These are phyloP conservation scores for Bisporella sp. DNA, from an alignment of 2,329 filamentous ascomycete species.

Conservation along the genomic window DNA sequence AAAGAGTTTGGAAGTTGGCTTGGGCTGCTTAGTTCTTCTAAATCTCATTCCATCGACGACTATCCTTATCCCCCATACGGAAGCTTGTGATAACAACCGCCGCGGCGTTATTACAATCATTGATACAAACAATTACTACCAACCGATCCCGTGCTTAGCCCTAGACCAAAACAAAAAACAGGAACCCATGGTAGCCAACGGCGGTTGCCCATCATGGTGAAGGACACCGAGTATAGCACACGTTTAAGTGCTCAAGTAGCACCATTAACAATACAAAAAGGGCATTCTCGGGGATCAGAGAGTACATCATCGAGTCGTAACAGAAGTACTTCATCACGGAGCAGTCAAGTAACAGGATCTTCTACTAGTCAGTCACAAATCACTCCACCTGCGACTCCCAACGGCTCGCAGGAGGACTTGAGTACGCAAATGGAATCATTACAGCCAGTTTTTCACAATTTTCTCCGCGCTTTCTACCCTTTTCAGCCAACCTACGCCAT, in stretches of 20 bases:
- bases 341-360: constrained; percentile 18
- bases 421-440: constrained; percentile 33
- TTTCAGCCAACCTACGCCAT: constrained; percentile 76
- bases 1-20: neutral
- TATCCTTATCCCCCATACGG: neutral
- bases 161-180: neutral
- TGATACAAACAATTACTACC: neutral
- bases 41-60: neutral
- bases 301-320: constrained; percentile 31
- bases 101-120: neutral
- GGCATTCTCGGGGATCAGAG: constrained; percentile 20
- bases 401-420: constrained; percentile 53
- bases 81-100: neutral
- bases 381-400: constrained; percentile 71
- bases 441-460: constrained; percentile 79
- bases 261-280: constrained; percentile 47
- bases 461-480: constrained; percentile 86
- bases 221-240: constrained; percentile 21
- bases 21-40: no score
- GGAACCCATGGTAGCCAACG: constrained; percentile 20
- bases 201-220: constrained; percentile 26
- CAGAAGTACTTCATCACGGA: constrained; percentile 36
- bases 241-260: constrained; percentile 56
- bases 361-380: constrained; percentile 43
- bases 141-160: neutral